Evolutionary conservation across 1,284 basidiomycete species (phyloP).

Genomic region (Leucoagaricus sp.): DNA sequence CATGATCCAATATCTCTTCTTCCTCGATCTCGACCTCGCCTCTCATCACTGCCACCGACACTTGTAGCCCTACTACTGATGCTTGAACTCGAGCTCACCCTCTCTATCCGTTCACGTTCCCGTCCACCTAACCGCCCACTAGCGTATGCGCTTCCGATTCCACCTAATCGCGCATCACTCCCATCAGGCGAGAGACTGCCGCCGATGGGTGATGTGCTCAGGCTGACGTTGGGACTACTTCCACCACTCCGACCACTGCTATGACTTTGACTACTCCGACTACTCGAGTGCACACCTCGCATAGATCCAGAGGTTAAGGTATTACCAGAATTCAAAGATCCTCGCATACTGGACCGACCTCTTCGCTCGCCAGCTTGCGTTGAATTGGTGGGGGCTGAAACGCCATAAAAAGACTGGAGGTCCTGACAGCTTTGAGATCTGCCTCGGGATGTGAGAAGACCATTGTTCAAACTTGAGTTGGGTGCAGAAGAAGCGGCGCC

Average conservation of each 20-base stretch:
- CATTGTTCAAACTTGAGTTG: background rate
- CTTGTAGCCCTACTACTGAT: conserved; percentile 9
- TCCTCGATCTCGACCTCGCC: conserved; percentile 41
- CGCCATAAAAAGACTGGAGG: conserved; percentile 1
- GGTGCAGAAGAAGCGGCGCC: background rate
- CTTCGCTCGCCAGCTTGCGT: conserved; percentile 3
- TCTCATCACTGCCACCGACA: conserved; percentile 24
- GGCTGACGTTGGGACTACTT: conserved; percentile 32
- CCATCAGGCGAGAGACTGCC: conserved; percentile 65
- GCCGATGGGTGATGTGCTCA: conserved; percentile 31
- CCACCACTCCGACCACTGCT: conserved; percentile 6
- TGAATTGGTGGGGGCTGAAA: background rate
- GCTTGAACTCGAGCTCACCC: conserved; percentile 13
- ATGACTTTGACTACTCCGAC: conserved; percentile 8
- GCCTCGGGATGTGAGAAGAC: conserved; percentile 3
- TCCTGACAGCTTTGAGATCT: conserved; percentile 14
- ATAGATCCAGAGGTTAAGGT: background rate
- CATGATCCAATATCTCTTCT: conserved; percentile 20
- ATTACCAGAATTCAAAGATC: background rate
- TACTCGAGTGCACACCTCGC: background rate
- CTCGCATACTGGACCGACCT: conserved; percentile 3
- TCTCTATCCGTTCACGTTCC: conserved; percentile 20
- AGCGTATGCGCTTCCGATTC: conserved; percentile 33
- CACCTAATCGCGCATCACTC: conserved; percentile 31
- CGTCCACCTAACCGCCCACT: conserved; percentile 29